A percentile compares a stretch with the other conserved stretches of the same genome.
phyloP scores from a whole-genome alignment of 2,329 filamentous ascomycete species.

The Balansia obtecta region DNA sequence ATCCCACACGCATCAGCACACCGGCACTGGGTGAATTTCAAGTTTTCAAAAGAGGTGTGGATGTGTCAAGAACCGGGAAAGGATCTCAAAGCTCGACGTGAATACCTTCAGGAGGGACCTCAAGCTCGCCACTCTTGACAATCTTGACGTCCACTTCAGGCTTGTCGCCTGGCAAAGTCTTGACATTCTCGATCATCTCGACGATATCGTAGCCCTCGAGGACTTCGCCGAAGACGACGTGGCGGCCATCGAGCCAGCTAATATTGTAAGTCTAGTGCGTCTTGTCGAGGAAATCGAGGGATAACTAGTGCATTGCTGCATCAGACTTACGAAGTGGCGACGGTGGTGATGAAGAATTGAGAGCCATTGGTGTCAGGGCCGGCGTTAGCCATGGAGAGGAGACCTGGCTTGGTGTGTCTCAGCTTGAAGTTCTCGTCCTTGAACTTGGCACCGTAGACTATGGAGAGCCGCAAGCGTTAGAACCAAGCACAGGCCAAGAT shows the following conservation, averaged over 20 bases:
- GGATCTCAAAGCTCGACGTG: conserved; percentile 65
- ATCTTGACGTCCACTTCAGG: conserved; percentile 62
- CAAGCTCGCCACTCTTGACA: conserved; percentile 70
- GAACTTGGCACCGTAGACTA: conserved; percentile 75
- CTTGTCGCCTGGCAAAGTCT: conserved; percentile 55
- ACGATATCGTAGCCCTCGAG: conserved; percentile 75
- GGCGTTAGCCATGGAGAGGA: conserved; percentile 77
- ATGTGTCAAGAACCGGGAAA: conserved; percentile 8
- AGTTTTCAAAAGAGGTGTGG: conserved; percentile 1
- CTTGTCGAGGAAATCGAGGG: neutral
- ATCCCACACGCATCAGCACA: conserved; percentile 23
- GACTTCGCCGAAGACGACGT: conserved; percentile 84
- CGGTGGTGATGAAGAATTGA: conserved; percentile 86
- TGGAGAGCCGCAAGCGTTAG: conserved; percentile 7
- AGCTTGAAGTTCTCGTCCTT: conserved; percentile 91
- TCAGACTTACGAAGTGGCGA: conserved; percentile 52
- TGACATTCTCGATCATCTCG: conserved; percentile 62
- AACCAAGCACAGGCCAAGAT: conserved; percentile 5
- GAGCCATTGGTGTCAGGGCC: conserved; percentile 79
- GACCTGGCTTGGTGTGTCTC: conserved; percentile 76
- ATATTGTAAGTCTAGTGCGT: neutral
- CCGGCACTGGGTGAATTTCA: conserved; percentile 13
- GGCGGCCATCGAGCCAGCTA: conserved; percentile 70
- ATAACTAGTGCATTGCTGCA: neutral
- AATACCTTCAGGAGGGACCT: conserved; percentile 83